phyloP scores from a whole-genome alignment of 441 rosid species.

The Populus hybrid region DNA sequence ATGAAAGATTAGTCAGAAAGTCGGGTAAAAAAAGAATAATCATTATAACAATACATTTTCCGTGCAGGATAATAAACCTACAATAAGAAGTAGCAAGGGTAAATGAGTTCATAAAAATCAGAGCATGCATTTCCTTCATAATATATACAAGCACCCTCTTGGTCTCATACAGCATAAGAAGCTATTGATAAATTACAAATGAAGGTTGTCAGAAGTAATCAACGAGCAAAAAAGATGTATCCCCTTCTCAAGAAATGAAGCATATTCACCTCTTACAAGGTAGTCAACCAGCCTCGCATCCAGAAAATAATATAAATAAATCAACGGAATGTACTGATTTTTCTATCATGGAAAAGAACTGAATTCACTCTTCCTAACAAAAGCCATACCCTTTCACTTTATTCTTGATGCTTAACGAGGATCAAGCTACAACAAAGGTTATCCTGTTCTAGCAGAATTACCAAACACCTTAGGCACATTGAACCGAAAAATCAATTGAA shows the following conservation, averaged over 20 bases:
- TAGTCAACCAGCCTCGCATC: background rate
- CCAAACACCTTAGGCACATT: background rate
- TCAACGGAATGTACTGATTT: background rate
- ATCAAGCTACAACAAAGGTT: background rate
- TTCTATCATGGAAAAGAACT: background rate
- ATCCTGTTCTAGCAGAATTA: slow-evolving; percentile 1
- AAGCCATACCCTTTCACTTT: background rate
- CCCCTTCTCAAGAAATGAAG: slow-evolving; percentile 5
- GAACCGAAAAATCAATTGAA: background rate
- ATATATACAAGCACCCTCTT: background rate
- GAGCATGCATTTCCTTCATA: background rate
- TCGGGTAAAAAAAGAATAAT: background rate
- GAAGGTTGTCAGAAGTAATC: slow-evolving; percentile 2
- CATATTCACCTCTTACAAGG: slow-evolving; percentile 10
- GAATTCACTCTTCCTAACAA: background rate
- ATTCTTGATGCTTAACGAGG: background rate
- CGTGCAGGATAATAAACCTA: background rate
- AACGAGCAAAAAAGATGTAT: background rate
- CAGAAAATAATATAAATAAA: background rate
- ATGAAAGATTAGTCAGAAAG: slow-evolving; percentile 7
- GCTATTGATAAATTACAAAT: background rate
- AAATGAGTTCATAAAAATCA: background rate
- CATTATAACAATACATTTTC: background rate
- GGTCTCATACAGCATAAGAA: background rate
- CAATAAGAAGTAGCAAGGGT: background rate